Base-by-base conservation (phyloP, 257 asterid species). In the Osmanthus fragrans region DNA sequence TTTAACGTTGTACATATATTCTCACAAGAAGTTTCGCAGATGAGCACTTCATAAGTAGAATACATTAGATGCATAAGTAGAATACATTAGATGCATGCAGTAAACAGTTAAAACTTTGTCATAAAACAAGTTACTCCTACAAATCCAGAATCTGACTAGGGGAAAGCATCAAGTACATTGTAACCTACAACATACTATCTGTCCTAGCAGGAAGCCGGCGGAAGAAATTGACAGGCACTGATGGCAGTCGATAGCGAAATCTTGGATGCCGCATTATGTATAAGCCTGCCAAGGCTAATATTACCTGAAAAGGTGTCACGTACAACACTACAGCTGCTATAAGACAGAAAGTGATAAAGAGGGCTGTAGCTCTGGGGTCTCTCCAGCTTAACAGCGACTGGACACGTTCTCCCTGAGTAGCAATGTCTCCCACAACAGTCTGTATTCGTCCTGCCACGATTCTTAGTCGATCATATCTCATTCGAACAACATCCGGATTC, bases 231-330 rank as follows among this genome's bases (percentile, higher is more conserved):
- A 85, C 72, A 0, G 97, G 96, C 40, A 92, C 95, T 0, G 96
- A 83, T 0, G 99, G 99, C 80, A 92, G 15, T 2, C 97, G 89
- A 42, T 91, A 82, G 21, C 97, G 91, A 60, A 92, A 94, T 73
- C 97, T 88, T 0, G 98, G 98, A 75, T 94, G 98, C 86, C 98
- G 88, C 98, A 94, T 92, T 82, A 69, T 65, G 75, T 88, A 92
- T 7, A 92, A 69, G n/a, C 97, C 98, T 0, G 81, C 83, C 74
- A 94, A 47, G 7, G 90, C 96, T 18, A 92, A 96, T 72, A 94
- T 85, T 6, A 89, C 85, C 94, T 92, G 98, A 64, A 91, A 90
- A 0, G 98, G 97, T 1, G 96, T 94, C 29, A 92, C 94, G 70
- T 86, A 92, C 88, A 92, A 30, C 27, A 81, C 96, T 4, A 89